Evolutionary conservation across 352 stramenopile species (phyloP).

Genomic region (Phytophthora ramorum): DNA sequence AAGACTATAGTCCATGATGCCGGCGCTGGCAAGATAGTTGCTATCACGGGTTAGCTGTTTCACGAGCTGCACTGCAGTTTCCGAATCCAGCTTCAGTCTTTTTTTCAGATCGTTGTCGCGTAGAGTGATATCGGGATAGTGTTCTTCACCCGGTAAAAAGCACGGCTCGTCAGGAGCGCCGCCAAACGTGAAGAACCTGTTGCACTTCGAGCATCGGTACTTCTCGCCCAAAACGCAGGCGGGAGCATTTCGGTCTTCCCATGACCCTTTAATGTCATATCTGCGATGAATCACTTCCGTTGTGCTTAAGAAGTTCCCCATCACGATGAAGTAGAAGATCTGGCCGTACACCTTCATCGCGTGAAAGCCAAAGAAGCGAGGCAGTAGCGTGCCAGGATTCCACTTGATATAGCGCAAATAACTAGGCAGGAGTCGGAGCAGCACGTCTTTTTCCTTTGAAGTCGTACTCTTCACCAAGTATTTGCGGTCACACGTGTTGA

Average conservation of each 20-base stretch:
- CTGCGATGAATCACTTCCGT: conserved; percentile 83
- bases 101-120: conserved; percentile 91
- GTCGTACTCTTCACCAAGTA: conserved; percentile 93
- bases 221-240: conserved; percentile 79
- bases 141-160: conserved; percentile 64
- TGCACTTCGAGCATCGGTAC: conserved; percentile 88
- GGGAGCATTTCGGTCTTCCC: conserved; percentile 86
- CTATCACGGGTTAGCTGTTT: conserved; percentile 87
- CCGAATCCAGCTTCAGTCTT: conserved; percentile 68
- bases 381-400: conserved; percentile 89
- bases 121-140: conserved; percentile 85
- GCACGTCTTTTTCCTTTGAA: conserved; percentile 75
- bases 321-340: conserved; percentile 93
- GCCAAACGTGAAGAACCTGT: conserved; percentile 85
- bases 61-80: conserved; percentile 60
- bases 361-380: conserved; percentile 91
- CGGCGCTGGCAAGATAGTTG: conserved; percentile 81
- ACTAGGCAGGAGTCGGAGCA: conserved; percentile 80
- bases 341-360: conserved; percentile 93
- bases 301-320: conserved; percentile 91
- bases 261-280: conserved; percentile 94
- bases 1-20: conserved; percentile 94
- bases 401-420: conserved; percentile 90
- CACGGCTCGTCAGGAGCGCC: conserved; percentile 48
- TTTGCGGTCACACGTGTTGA: conserved; percentile 89